These are phyloP conservation scores for Linum trigynum DNA, from an alignment of 345 rosid species.

Conservation along the genomic window DNA sequence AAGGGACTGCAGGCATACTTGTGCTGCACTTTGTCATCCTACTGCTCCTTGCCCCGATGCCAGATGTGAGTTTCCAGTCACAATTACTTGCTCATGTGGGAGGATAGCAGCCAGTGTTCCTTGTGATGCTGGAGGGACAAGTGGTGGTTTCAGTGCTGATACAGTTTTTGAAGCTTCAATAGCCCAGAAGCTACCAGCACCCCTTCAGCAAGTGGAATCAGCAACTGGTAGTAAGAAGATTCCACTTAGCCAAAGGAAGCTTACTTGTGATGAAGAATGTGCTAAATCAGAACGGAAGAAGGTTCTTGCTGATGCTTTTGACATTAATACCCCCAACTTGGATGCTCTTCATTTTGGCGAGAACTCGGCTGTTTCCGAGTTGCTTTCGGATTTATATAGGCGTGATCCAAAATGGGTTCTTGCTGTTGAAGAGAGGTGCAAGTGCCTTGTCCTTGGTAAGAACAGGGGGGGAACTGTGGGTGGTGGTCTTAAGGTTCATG, in stretches of 20 bases:
- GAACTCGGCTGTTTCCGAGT: conserved; percentile 53
- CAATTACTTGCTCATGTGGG: conserved; percentile 78
- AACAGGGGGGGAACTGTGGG: conserved; percentile 46
- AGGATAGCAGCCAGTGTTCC: conserved; percentile 64
- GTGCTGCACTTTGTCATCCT: conserved; percentile 80
- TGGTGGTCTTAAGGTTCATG: conserved; percentile 65
- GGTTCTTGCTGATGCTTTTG: conserved; percentile 91
- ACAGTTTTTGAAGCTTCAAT: conserved; percentile 54
- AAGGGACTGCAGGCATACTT: conserved; percentile 85
- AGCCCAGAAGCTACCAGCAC: conserved; percentile 51
- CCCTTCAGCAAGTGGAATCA: conserved; percentile 65
- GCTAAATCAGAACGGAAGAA: conserved; percentile 82
- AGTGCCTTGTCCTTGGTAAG: conserved; percentile 80
- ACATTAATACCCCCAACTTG: conserved; percentile 55
- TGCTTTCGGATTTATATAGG: conserved; percentile 66
- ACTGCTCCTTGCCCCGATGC: conserved; percentile 69
- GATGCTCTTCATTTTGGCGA: conserved; percentile 92
- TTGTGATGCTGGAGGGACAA: conserved; percentile 77
- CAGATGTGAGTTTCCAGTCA: conserved; percentile 66
- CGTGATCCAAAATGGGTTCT: conserved; percentile 93
- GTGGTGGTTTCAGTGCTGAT: conserved; percentile 29
- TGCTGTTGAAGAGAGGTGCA: conserved; percentile 90
- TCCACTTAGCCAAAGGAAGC: conserved; percentile 86
- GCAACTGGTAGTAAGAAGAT: conserved; percentile 33
- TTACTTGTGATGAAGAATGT: conserved; percentile 80